phyloP scores from a whole-genome alignment of 371 early-diverging fungal species.

The Massospora cicadina region DNA sequence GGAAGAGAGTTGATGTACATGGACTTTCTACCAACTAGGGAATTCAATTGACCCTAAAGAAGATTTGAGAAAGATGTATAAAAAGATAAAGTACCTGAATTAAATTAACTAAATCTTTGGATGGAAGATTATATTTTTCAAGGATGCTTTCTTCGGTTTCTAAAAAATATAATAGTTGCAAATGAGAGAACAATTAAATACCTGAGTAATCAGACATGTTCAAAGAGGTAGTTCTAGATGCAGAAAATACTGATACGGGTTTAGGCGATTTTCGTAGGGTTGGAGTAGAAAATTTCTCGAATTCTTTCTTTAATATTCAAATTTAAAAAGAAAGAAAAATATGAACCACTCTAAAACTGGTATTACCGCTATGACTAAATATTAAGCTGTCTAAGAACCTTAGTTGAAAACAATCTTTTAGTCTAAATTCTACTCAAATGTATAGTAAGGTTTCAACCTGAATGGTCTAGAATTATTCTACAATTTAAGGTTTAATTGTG shows the following conservation, averaged over 20 bases:
- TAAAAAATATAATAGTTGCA: neutral
- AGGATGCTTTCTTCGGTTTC: neutral
- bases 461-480: too few relatives aligned
- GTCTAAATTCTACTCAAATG: too few relatives aligned
- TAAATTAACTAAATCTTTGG: neutral
- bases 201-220: neutral
- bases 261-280: neutral
- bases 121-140: neutral
- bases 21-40: conserved; percentile 58
- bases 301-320: too few relatives aligned
- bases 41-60: conserved; percentile 49
- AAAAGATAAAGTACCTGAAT: neutral
- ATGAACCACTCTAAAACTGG: too few relatives aligned
- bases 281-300: neutral
- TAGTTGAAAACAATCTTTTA: too few relatives aligned
- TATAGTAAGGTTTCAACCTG: too few relatives aligned
- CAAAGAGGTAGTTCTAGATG: neutral
- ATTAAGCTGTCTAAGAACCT: too few relatives aligned
- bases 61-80: neutral
- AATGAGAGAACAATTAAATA: neutral
- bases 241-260: neutral
- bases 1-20: conserved; percentile 68
- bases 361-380: too few relatives aligned
- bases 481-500: too few relatives aligned
- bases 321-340: too few relatives aligned